phyloP scores from a whole-genome alignment of 352 stramenopile species.

The Globisporangium yorkense region DNA sequence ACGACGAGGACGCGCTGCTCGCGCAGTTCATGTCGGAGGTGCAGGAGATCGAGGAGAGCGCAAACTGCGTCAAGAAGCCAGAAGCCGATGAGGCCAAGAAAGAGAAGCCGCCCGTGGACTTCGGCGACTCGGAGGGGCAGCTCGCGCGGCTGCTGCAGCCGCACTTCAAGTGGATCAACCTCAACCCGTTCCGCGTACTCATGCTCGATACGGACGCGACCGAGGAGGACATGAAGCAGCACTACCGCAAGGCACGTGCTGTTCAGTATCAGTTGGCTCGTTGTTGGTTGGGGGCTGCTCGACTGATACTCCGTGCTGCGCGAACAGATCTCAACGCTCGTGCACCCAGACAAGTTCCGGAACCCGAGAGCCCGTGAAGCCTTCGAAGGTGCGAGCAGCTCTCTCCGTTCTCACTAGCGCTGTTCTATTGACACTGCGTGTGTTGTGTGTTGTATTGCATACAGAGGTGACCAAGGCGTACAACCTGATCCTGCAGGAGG shows the following conservation, averaged over 20 bases:
- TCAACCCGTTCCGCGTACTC: constrained; percentile 86
- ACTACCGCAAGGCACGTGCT: constrained; percentile 74
- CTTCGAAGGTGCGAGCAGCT: constrained; percentile 62
- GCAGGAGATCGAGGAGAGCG: constrained; percentile 70
- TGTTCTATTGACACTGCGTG: background rate
- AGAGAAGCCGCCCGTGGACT: constrained; percentile 57
- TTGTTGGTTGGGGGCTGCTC: no score
- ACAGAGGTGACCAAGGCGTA: constrained; percentile 85
- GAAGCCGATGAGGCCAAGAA: constrained; percentile 25
- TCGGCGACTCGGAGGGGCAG: constrained; percentile 61
- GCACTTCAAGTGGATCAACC: constrained; percentile 83
- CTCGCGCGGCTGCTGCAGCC: constrained; percentile 57
- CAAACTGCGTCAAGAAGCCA: constrained; percentile 76
- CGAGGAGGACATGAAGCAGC: constrained; percentile 88
- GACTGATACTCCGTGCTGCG: background rate
- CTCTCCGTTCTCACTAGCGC: background rate
- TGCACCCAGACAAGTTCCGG: constrained; percentile 85
- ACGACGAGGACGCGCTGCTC: constrained; percentile 56
- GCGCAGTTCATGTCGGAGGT: constrained; percentile 83
- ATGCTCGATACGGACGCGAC: constrained; percentile 85
- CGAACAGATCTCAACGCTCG: constrained; percentile 70
- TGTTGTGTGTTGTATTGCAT: constrained; percentile 2
- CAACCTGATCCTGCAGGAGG: constrained; percentile 79
- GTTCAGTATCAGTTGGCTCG: background rate
- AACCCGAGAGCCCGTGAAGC: constrained; percentile 70